A percentile compares a stretch with the other conserved stretches of the same genome.
Conservation (phyloP, 78 protist species). For the Chrysochromulina tobinii region DNA sequence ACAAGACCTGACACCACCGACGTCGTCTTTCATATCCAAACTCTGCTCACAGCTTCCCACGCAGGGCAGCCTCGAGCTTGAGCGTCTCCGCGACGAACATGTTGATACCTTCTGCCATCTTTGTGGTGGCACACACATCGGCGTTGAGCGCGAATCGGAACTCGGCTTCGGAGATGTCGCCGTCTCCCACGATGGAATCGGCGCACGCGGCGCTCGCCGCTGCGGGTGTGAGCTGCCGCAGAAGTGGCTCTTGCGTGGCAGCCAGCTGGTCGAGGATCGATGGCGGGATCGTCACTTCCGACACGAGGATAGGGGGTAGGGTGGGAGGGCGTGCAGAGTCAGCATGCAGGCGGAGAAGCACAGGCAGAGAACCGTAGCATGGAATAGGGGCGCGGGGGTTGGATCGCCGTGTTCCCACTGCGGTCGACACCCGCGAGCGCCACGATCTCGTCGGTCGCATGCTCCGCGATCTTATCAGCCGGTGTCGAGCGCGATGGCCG, state of each 20-base stretch:
- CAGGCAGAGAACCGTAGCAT: not conserved
- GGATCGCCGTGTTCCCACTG: constrained; percentile 23
- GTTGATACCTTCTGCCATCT: constrained; percentile 34
- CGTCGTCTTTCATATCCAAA: too few relatives aligned
- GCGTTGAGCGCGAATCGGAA: not conserved
- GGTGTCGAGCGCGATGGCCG: constrained; percentile 32
- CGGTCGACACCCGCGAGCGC: constrained; percentile 40
- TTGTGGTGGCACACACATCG: constrained; percentile 20
- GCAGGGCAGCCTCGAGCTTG: constrained; percentile 20
- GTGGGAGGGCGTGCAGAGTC: too few relatives aligned
- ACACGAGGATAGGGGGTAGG: too few relatives aligned
- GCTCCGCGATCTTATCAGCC: not conserved
- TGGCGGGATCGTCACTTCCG: too few relatives aligned
- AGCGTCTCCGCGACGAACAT: constrained; percentile 34
- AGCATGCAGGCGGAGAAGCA: too few relatives aligned
- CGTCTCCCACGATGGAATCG: too few relatives aligned
- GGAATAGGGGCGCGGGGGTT: not conserved
- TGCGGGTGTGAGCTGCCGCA: not conserved
- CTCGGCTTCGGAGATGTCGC: too few relatives aligned
- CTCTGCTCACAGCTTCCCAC: too few relatives aligned
- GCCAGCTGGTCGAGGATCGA: not conserved
- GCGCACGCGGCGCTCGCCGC: not conserved
- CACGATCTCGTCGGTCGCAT: constrained; percentile 34
- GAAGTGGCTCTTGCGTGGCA: not conserved
- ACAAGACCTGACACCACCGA: too few relatives aligned